Evolutionary conservation across 306 rosid genomes (phyloP).

Genomic region (Lathyrus sativus): DNA sequence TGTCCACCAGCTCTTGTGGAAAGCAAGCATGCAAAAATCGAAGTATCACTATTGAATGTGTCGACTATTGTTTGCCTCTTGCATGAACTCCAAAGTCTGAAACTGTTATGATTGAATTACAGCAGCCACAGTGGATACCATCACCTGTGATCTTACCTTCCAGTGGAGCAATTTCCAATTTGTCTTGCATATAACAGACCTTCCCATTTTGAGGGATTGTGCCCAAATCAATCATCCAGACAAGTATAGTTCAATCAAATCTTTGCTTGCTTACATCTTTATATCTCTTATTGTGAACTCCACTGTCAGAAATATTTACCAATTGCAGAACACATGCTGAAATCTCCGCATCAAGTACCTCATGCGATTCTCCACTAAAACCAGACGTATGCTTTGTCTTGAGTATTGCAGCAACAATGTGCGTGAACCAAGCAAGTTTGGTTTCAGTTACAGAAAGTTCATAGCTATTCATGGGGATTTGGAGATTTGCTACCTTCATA

Average conservation of each 20-base stretch:
- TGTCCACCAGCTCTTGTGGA: too few relatives aligned
- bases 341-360: conserved; percentile 51
- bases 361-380: conserved; percentile 52
- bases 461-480: conserved; percentile 32
- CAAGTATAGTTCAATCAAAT: conserved; percentile 54
- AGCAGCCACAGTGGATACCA: too few relatives aligned
- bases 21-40: too few relatives aligned
- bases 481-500: conserved; percentile 43
- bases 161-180: too few relatives aligned
- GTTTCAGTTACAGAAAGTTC: conserved; percentile 44
- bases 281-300: conserved; percentile 49
- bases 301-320: conserved; percentile 49
- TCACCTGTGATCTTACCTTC: too few relatives aligned
- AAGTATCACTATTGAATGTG: too few relatives aligned
- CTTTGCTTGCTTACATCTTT: conserved; percentile 48
- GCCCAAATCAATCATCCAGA: too few relatives aligned
- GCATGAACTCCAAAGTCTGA: too few relatives aligned
- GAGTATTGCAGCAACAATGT: conserved; percentile 52
- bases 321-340: conserved; percentile 52
- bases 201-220: too few relatives aligned
- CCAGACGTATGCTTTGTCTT: conserved; percentile 47
- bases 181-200: too few relatives aligned
- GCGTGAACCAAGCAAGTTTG: conserved; percentile 56
- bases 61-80: too few relatives aligned
- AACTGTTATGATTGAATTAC: too few relatives aligned